A percentile compares a stretch with the other conserved stretches of the same genome.
Conservation (phyloP, 306 rosid genomes). For the Trichosanthes truncata region DNA sequence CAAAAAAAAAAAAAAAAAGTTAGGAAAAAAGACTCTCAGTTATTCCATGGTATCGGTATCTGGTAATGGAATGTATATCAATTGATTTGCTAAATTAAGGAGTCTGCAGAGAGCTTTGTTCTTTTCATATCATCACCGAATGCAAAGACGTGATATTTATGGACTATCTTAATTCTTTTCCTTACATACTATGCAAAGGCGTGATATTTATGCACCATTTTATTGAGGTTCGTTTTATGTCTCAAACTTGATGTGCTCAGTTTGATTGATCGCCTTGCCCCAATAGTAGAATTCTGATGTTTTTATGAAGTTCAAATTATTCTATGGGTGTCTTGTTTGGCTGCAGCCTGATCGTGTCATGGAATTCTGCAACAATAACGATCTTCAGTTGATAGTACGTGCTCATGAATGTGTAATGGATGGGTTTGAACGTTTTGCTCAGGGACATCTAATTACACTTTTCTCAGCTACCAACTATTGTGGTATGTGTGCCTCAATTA, state of each 20-base stretch:
- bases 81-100: background rate
- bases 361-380: constrained; percentile 99
- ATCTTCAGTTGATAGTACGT: constrained; percentile 95
- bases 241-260: background rate
- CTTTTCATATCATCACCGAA: background rate
- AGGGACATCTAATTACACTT: constrained; percentile 94
- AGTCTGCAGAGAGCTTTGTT: background rate
- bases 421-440: constrained; percentile 99
- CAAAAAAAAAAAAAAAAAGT: too few species aligned
- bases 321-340: background rate
- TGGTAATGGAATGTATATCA: background rate
- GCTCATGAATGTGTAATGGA: constrained; percentile 99
- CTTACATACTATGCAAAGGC: background rate
- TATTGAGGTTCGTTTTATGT: background rate
- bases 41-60: background rate
- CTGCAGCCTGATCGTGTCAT: constrained; percentile 98
- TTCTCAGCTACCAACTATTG: constrained; percentile 98
- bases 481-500: constrained; percentile 34
- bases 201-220: background rate
- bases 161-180: background rate
- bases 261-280: background rate
- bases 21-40: background rate
- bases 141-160: background rate
- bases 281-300: background rate
- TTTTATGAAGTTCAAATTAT: background rate